Evolutionary conservation across 2,329 filamentous ascomycete species (phyloP).

Genomic region (Trichoderma breve): DNA sequence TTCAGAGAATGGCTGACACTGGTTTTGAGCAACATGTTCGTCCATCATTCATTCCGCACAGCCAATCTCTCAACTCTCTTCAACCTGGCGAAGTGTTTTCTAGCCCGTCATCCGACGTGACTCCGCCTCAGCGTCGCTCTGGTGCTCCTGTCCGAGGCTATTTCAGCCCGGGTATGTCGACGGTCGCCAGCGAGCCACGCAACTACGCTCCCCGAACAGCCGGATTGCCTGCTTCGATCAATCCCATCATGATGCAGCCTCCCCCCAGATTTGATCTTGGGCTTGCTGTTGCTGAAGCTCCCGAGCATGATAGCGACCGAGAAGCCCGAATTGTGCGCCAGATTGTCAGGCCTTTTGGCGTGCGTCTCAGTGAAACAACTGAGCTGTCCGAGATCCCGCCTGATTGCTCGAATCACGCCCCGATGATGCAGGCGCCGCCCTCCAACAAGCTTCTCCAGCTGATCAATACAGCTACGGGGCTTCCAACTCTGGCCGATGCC

Average conservation of each 20-base stretch:
- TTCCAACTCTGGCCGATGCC: slow-evolving; percentile 37
- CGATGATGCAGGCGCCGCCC: slow-evolving; percentile 24
- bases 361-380: neutral
- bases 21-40: neutral
- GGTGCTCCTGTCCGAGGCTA: neutral
- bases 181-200: slow-evolving; percentile 38
- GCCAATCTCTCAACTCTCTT: slow-evolving; percentile 21
- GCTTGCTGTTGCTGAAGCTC: neutral
- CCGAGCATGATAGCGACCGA: neutral
- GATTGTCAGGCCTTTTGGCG: slow-evolving; percentile 2
- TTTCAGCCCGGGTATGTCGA: slow-evolving; percentile 15
- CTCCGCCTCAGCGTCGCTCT: neutral
- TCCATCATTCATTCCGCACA: slow-evolving; percentile 20
- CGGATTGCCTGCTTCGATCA: slow-evolving; percentile 24
- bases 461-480: slow-evolving; percentile 33
- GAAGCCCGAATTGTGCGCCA: slow-evolving; percentile 4
- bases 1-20: neutral
- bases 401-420: neutral
- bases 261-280: slow-evolving; percentile 40
- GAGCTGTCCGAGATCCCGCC: neutral
- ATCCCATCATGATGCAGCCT: slow-evolving; percentile 27
- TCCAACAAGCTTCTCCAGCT: slow-evolving; percentile 41
- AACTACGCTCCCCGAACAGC: slow-evolving; percentile 41
- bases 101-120: neutral
- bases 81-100: slow-evolving; percentile 10